Percentiles rank a stretch among this genome's conserved stretches.
phyloP scores from a whole-genome alignment of 225 moss, liverwort and hornwort species.

The Takakia lepidozioides region DNA sequence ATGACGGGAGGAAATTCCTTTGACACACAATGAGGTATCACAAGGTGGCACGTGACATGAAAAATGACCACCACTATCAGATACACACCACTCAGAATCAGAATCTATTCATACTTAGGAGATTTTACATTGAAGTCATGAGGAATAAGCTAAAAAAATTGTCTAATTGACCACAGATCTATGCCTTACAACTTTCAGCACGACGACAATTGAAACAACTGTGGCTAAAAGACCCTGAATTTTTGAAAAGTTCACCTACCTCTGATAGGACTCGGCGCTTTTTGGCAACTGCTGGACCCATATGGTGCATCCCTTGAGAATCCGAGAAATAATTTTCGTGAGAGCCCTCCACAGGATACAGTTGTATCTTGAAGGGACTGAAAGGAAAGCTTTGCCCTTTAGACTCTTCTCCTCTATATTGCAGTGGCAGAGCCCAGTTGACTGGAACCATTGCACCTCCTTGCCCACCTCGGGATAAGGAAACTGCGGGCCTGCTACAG shows the following conservation, averaged over 20 bases:
- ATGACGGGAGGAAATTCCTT: no score
- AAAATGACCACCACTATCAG: no score
- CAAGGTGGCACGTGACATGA: no score
- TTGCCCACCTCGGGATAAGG: constrained; percentile 60
- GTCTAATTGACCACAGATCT: no score
- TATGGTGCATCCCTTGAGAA: constrained; percentile 29
- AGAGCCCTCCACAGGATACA: constrained; percentile 24
- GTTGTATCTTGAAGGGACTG: constrained; percentile 37
- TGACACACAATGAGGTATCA: no score
- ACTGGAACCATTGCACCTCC: constrained; percentile 64
- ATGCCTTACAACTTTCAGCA: no score
- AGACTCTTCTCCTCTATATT: constrained; percentile 34
- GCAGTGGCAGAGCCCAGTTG: constrained; percentile 5
- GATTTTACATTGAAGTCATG: no score
- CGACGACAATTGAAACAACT: no score
- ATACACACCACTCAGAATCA: constrained; percentile 13
- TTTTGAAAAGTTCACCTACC: no score
- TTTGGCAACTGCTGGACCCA: constrained; percentile 58
- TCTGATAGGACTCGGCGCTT: constrained; percentile 82
- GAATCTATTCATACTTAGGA: no score
- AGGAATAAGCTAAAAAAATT: no score
- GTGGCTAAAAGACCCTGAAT: no score
- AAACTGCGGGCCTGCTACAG: constrained; percentile 47
- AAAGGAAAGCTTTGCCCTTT: constrained; percentile 31
- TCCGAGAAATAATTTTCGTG: constrained; percentile 28